Base-by-base conservation (phyloP, 805 yeast genomes). In the Wickerhamiella kazuoi region DNA sequence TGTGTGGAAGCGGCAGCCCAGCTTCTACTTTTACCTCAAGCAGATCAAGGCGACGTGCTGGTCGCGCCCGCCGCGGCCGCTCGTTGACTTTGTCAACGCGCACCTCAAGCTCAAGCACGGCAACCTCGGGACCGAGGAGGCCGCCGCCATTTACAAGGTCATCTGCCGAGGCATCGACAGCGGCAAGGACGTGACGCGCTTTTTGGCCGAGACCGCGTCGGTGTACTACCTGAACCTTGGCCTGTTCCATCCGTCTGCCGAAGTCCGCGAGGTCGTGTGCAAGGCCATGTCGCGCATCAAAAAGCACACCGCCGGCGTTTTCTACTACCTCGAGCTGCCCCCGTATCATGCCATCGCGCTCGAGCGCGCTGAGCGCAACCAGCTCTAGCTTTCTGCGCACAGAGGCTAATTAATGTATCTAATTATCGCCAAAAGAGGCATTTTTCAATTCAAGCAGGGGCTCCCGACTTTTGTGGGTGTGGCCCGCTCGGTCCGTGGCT, bases 151-250 rank as follows among this genome's bases (percentile, higher is more conserved):
- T 13, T 53, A 46, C 40, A 43, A 42, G 29, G 41, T 48, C 8
- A 28, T 56, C 28, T 44, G 50, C 34, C 33, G 40, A n/a, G 46
- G 48, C 30, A 44, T 53, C 31, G 36, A 39, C 23, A 54, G 48
- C 38, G 45, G 47, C 24, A 54, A 49, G 21, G 60, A 54, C 34
- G 45, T 55, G 38, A 53, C 52, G 36, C 44, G 49, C 34, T 41
- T 51, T 33, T 41, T 54, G 40, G 40, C 51, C 15, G 51, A 49
- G 7, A 33, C 39, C 19, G 45, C 41, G 36, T 46, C 52, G 34
- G 43, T 55, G 35, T 55, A 53, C 41, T 49, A 48, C 34, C 37
- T 55, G 20, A 45, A 53, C 14, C 39, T 51, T 34, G 60, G 60
- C 1, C 42, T 56, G 19, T 54, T 52, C 44, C 60, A 56, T 41